A percentile compares a stretch with the other conserved stretches of the same genome.
Evolutionary conservation across 148 eudicot genomes (phyloP).

Genomic region (Persicaria tinctoria): DNA sequence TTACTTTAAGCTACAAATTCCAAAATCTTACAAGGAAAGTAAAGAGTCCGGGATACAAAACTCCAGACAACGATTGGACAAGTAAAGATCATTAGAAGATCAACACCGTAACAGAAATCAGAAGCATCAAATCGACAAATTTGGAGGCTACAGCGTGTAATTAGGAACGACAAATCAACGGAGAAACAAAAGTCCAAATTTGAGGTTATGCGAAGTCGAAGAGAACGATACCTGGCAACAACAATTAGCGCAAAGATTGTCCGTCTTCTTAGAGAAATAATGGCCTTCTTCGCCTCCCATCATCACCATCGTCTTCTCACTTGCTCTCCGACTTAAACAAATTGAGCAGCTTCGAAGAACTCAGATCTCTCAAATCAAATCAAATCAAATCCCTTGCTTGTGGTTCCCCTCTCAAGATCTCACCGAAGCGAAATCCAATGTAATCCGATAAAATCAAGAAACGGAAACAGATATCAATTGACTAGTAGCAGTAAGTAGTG

Average conservation of each 20-base stretch:
- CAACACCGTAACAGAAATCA: background rate
- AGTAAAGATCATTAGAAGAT: background rate
- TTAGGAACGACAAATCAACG: background rate
- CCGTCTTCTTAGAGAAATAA: slow-evolving; percentile 77
- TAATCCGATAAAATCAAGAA: too few species aligned
- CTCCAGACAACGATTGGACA: background rate
- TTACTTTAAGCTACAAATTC: too few species aligned
- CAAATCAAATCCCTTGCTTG: too few species aligned
- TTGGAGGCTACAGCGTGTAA: background rate
- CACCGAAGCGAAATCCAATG: too few species aligned
- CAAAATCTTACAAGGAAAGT: too few species aligned
- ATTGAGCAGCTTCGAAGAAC: slow-evolving; percentile 1
- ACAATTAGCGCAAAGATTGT: slow-evolving; percentile 51
- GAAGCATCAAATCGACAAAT: background rate
- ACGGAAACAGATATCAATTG: too few species aligned
- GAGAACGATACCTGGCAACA: slow-evolving; percentile 50
- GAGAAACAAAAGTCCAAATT: slow-evolving; percentile 4
- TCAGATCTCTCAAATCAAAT: background rate
- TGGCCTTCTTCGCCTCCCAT: slow-evolving; percentile 72
- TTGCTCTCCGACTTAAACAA: slow-evolving; percentile 9
- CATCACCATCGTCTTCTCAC: slow-evolving; percentile 26
- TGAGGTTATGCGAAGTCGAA: background rate
- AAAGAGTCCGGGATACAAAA: too few species aligned
- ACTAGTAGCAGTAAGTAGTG: too few species aligned
- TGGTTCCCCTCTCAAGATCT: too few species aligned